Percentiles rank a stretch among this genome's conserved stretches.
phyloP scores from a whole-genome alignment of 345 rosid genomes.

The Eutrema japonicum region DNA sequence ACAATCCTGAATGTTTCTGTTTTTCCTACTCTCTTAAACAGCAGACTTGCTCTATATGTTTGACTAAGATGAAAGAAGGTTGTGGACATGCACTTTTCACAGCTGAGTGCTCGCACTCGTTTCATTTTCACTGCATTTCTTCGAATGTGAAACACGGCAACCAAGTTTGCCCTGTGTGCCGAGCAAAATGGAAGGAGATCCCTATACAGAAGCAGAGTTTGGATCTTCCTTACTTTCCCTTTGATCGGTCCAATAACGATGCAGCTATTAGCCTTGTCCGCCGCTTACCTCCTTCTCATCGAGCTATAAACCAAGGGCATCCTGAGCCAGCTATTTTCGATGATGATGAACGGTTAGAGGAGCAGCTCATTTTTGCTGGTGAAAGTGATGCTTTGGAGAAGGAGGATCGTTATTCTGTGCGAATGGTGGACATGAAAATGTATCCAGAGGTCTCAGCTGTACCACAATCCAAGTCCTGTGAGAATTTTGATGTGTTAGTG shows the following conservation, averaged over 20 bases:
- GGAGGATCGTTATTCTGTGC: conserved; percentile 14
- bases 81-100: conserved; percentile 83
- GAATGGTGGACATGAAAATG: conserved; percentile 53
- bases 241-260: conserved; percentile 18
- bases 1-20: background rate
- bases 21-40: conserved; percentile 35
- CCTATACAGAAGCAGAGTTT: conserved; percentile 63
- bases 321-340: conserved; percentile 66
- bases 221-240: conserved; percentile 5
- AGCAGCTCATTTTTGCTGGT: conserved; percentile 41
- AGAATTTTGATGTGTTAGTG: conserved; percentile 63
- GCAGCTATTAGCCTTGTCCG: conserved; percentile 55
- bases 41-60: conserved; percentile 79
- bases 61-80: conserved; percentile 78
- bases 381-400: conserved; percentile 22
- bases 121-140: conserved; percentile 88
- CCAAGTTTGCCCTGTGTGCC: conserved; percentile 81
- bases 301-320: conserved; percentile 49
- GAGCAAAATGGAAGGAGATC: conserved; percentile 83
- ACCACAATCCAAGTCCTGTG: conserved; percentile 49
- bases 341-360: conserved; percentile 69
- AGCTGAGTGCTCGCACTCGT: conserved; percentile 85
- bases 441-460: conserved; percentile 73
- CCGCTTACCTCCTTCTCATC: conserved; percentile 55
- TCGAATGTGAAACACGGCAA: conserved; percentile 76